These are phyloP conservation scores for Coix lacrymajobi DNA, from an alignment of 176 grass and related monocot species.

Conservation along the genomic window DNA sequence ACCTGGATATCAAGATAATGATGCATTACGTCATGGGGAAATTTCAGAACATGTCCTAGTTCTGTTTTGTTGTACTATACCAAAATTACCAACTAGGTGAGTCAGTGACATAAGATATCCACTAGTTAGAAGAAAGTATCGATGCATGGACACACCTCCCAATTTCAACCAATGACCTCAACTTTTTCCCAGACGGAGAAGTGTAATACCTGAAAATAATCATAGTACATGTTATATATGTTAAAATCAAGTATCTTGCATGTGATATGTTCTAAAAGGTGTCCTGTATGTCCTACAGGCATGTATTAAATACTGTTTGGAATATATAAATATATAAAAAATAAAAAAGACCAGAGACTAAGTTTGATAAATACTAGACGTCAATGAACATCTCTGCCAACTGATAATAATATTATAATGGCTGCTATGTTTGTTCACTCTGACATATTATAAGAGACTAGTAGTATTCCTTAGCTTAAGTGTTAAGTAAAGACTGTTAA, in stretches of 20 bases:
- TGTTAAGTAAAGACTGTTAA: neutral
- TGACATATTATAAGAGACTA: slow-evolving; percentile 10
- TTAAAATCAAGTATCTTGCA: slow-evolving; percentile 7
- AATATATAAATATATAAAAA: slow-evolving; percentile 19
- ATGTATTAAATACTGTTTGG: neutral
- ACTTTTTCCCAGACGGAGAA: slow-evolving; percentile 49
- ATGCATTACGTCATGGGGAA: neutral
- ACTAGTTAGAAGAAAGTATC: neutral
- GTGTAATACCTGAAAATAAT: slow-evolving; percentile 57
- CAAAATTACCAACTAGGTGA: neutral
- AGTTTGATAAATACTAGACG: neutral
- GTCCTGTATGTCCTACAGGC: neutral
- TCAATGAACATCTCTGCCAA: slow-evolving; percentile 6
- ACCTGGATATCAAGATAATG: slow-evolving; percentile 37
- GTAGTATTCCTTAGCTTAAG: neutral
- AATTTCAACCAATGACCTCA: slow-evolving; percentile 61
- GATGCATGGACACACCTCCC: slow-evolving; percentile 36
- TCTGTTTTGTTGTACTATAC: neutral
- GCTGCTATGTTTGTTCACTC: neutral
- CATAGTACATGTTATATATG: neutral
- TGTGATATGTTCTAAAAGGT: neutral
- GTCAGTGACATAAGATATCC: neutral
- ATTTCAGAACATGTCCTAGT: neutral
- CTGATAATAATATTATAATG: neutral
- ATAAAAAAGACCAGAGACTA: neutral